These are phyloP conservation scores for Nigrospora sphaerica DNA, from an alignment of 2,329 filamentous ascomycete species.

Conservation along the genomic window DNA sequence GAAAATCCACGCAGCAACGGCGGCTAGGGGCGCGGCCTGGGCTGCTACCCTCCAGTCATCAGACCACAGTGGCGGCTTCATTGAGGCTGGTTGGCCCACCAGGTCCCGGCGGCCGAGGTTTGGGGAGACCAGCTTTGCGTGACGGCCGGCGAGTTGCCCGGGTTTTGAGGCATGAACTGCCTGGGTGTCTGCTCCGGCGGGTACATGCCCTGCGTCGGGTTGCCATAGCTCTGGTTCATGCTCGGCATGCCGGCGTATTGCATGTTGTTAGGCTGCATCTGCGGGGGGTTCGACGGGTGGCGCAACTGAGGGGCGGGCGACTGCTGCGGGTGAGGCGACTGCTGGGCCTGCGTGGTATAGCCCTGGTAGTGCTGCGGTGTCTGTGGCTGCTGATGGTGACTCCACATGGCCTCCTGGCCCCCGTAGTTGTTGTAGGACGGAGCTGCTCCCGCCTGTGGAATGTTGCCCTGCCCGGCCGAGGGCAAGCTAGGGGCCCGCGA, in stretches of 20 bases:
- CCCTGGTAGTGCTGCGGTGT: constrained; percentile 49
- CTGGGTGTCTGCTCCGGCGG: constrained; percentile 55
- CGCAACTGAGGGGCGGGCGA: constrained; percentile 54
- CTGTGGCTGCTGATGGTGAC: constrained; percentile 49
- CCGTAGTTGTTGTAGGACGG: constrained; percentile 51
- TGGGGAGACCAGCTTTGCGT: constrained; percentile 53
- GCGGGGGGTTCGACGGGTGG: constrained; percentile 44
- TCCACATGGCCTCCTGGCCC: constrained; percentile 56
- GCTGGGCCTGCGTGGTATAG: constrained; percentile 44
- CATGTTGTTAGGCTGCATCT: constrained; percentile 49
- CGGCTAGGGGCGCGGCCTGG: too few relatives aligned
- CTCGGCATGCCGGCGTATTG: constrained; percentile 58
- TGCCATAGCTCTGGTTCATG: constrained; percentile 50
- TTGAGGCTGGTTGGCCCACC: constrained; percentile 48
- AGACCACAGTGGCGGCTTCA: constrained; percentile 6
- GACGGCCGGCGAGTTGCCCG: constrained; percentile 41
- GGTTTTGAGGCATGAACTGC: constrained; percentile 61
- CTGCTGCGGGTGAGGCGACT: constrained; percentile 42
- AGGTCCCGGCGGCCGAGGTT: constrained; percentile 50
- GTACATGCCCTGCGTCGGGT: constrained; percentile 51
- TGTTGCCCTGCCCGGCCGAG: constrained; percentile 43
- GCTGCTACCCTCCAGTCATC: neutral
- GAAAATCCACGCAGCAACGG: too few relatives aligned
- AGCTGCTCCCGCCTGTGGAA: constrained; percentile 41
- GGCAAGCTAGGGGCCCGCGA: constrained; percentile 56